Base-by-base conservation (phyloP, 1,284 basidiomycete genomes). In the Omphalotus olearius region DNA sequence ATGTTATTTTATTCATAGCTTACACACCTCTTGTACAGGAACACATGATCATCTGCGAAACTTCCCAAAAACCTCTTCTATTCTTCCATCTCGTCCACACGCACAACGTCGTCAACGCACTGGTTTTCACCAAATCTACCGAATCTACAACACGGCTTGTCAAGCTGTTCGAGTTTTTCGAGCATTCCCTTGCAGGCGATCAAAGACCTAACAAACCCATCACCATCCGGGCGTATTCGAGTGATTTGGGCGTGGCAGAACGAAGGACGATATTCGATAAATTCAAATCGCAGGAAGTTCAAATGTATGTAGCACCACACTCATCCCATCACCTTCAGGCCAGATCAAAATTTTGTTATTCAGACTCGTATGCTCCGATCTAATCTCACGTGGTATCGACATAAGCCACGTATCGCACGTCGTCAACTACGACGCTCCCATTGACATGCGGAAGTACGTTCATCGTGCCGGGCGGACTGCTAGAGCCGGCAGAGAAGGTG, bases 371-470 rank as follows among this genome's bases (percentile, higher is more conserved):
- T 97, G 93, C 64, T 98, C 95, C 1, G 96, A 99, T 71, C 75
- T 99, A 16, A 91, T 98, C 55, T 91, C 96, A 7, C 84, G 97
- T 56, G 97, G 96, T n/a, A 93, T 98, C 54, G 97, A 99, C 66
- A 88, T 99, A 53, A 90, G 86, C 46, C 82, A 91, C 54, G 93
- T 98, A 41, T 81, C 83, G 10, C 90, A 98, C 68, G 96, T 98
- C 26, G 80, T 99, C 37, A 93, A 85, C 57, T 98, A 98, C 68
- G 96, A 98, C 67, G 85, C 85, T 2, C 95, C 96, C 1, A 80
- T 98, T n/a, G 96, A 98, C 64, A 91, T 97, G 80, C 83, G 92
- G 46, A 98, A 98, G 68, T 98, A 99, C 64, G 91, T 99, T 16
- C 96, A 99, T 67, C 86, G 96, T 44, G 94, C 94, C 0, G 96